Conservation (phyloP, 305 asterid species). For the Coffea humblotiana region DNA sequence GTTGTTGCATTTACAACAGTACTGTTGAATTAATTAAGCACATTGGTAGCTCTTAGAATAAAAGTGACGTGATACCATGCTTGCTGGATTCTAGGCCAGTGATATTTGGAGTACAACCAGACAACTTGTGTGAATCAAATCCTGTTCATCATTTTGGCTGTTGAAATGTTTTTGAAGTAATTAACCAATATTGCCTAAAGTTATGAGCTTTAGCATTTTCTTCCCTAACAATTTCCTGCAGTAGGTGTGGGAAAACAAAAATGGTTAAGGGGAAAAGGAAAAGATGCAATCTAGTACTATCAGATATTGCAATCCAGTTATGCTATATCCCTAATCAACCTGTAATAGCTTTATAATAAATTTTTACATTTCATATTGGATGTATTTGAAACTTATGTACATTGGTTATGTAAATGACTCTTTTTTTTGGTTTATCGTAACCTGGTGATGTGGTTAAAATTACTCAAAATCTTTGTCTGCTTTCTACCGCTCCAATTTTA, state of each 20-base stretch:
- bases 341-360: not conserved
- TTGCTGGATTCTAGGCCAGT: not conserved
- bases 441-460: not conserved
- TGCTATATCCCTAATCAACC: not conserved
- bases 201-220: not conserved
- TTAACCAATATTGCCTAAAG: not conserved
- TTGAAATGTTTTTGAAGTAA: constrained; percentile 5
- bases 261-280: not conserved
- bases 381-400: not conserved
- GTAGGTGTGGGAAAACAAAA: not conserved
- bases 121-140: not conserved
- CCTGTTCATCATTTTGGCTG: not conserved
- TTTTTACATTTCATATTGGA: not conserved
- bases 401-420: not conserved
- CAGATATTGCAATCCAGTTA: too few relatives aligned
- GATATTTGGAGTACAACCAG: not conserved
- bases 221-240: not conserved
- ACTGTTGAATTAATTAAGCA: not conserved
- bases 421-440: not conserved
- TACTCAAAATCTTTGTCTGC: not conserved
- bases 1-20: not conserved
- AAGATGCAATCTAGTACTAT: not conserved
- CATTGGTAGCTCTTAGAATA: not conserved
- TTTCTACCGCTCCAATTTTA: not conserved
- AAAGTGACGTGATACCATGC: too few relatives aligned